phyloP scores from a whole-genome alignment of 495 filamentous ascomycete species.

The Penicillium nucicola region DNA sequence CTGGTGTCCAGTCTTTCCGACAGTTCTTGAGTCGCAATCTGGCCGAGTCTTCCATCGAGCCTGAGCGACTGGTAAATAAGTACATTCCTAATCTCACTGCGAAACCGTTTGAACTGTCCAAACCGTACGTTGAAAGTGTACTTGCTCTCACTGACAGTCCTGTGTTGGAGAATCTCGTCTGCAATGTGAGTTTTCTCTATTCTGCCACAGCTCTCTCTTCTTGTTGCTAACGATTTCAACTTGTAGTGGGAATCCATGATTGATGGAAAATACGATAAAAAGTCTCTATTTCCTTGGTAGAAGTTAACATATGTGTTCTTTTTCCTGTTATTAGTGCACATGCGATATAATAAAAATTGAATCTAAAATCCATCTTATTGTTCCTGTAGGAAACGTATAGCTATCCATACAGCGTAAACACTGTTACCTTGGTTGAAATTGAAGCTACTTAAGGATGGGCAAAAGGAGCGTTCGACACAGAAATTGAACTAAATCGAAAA shows the following conservation, averaged over 20 bases:
- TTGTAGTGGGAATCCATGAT: not conserved
- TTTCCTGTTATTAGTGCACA: not conserved
- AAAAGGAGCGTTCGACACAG: no score
- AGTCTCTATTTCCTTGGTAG: not conserved
- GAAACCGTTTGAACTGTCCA: conserved; percentile 10
- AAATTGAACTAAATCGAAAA: no score
- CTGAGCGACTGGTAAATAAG: conserved; percentile 10
- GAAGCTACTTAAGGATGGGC: no score
- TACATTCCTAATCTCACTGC: conserved; percentile 17
- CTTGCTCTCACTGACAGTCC: not conserved
- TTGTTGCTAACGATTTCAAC: not conserved
- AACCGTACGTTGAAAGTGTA: not conserved
- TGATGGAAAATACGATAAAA: not conserved
- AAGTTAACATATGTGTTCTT: not conserved
- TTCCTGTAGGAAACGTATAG: no score
- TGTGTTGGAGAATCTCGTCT: not conserved
- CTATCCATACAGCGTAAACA: no score
- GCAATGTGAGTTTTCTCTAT: not conserved
- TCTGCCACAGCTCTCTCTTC: not conserved
- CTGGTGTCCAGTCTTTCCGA: conserved; percentile 13
- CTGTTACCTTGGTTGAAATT: no score
- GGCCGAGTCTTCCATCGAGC: conserved; percentile 2
- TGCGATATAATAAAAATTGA: not conserved
- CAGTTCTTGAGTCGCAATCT: conserved; percentile 11
- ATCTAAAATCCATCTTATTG: no score